These are phyloP conservation scores for Echeveria elegans DNA, from an alignment of 164 flowering plant genomes.

Conservation along the genomic window DNA sequence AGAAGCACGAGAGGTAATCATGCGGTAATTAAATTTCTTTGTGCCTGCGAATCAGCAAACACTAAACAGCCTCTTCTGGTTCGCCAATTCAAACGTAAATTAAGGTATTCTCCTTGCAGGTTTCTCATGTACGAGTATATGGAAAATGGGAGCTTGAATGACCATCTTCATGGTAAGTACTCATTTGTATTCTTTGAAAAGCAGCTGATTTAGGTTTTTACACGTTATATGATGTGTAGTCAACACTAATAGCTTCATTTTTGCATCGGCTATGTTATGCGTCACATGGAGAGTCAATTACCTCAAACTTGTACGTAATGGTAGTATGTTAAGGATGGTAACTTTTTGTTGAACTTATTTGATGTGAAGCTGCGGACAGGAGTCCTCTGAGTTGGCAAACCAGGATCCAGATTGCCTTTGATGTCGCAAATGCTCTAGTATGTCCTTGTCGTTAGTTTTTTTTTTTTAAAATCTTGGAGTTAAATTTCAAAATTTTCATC, in stretches of 20 bases:
- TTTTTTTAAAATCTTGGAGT: neutral
- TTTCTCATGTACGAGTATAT: constrained; percentile 89
- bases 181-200: neutral
- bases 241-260: too few relatives aligned
- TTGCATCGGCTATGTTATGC: too few relatives aligned
- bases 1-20: constrained; percentile 58
- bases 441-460: too few relatives aligned
- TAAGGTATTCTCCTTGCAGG: constrained; percentile 36
- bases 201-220: neutral
- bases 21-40: neutral
- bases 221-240: neutral
- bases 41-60: too few relatives aligned
- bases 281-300: neutral
- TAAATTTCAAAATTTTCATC: constrained; percentile 12
- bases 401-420: constrained; percentile 87
- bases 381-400: constrained; percentile 74
- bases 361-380: constrained; percentile 48
- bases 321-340: too few relatives aligned
- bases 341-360: neutral
- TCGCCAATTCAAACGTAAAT: neutral
- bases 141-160: constrained; percentile 93
- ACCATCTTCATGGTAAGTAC: constrained; percentile 70
- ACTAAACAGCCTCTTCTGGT: neutral
- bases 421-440: constrained; percentile 98
- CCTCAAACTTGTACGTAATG: neutral